A percentile compares a stretch with the other conserved stretches of the same genome.
Conservation (phyloP, 1,284 basidiomycete species). For the Tremellales sp. region DNA sequence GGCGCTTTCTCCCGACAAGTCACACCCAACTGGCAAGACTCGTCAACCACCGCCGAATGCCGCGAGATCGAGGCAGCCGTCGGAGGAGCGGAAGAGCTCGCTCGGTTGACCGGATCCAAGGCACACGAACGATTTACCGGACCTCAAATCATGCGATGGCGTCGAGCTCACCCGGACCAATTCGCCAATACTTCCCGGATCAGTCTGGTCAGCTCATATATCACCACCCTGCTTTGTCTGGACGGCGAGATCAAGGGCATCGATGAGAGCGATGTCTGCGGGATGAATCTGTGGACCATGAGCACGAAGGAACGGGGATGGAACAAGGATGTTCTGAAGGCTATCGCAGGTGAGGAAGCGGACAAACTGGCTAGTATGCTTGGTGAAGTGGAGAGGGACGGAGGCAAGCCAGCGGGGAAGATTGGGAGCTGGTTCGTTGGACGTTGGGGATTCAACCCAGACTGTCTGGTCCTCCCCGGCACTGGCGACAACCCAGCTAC, state of each 20-base stretch:
- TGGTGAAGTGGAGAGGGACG: slow-evolving; percentile 67
- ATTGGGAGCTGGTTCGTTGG: slow-evolving; percentile 68
- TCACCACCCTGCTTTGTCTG: slow-evolving; percentile 68
- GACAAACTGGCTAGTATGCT: slow-evolving; percentile 66
- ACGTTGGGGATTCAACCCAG: slow-evolving; percentile 69
- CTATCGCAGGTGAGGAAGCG: slow-evolving; percentile 52
- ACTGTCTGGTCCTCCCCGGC: slow-evolving; percentile 76
- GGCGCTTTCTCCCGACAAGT: slow-evolving; percentile 65
- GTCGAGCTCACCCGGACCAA: slow-evolving; percentile 56
- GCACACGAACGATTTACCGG: slow-evolving; percentile 88
- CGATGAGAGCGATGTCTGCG: slow-evolving; percentile 67
- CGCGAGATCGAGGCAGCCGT: slow-evolving; percentile 59
- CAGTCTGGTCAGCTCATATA: slow-evolving; percentile 76
- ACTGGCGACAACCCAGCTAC: slow-evolving; percentile 92
- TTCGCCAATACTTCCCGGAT: slow-evolving; percentile 68
- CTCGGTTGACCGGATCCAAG: slow-evolving; percentile 72
- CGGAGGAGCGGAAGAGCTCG: slow-evolving; percentile 67
- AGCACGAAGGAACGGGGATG: slow-evolving; percentile 65
- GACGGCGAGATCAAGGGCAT: slow-evolving; percentile 50
- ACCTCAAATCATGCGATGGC: slow-evolving; percentile 74
- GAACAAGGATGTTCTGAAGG: slow-evolving; percentile 60
- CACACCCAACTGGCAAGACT: slow-evolving; percentile 90
- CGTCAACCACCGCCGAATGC: slow-evolving; percentile 74
- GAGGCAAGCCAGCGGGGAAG: slow-evolving; percentile 63
- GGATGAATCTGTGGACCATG: slow-evolving; percentile 77